Conservation (phyloP, 192 early-diverging fungal genomes). For the Coemansia sp. region DNA sequence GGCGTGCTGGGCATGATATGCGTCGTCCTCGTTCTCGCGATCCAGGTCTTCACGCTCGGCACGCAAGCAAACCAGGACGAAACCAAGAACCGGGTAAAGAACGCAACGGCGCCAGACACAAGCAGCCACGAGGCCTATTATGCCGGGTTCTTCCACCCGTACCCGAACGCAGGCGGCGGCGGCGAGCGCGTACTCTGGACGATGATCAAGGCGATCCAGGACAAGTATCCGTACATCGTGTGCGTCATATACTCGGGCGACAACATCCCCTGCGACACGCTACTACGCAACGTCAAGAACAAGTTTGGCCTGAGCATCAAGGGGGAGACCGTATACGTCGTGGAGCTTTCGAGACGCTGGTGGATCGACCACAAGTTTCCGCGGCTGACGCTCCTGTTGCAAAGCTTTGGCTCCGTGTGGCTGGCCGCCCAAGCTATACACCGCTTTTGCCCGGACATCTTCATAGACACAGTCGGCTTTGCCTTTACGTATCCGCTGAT, state of each 20-base stretch:
- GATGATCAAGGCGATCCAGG: slow-evolving; percentile 76
- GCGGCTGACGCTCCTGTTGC: slow-evolving; percentile 78
- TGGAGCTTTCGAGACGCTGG: slow-evolving; percentile 61
- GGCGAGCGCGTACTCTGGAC: slow-evolving; percentile 98
- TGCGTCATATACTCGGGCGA: slow-evolving; percentile 85
- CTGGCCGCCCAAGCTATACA: slow-evolving; percentile 75
- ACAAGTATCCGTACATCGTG: slow-evolving; percentile 62
- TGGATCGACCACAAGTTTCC: slow-evolving; percentile 74
- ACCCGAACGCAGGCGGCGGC: slow-evolving; percentile 89
- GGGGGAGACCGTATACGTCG: slow-evolving; percentile 58
- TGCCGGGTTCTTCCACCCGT: slow-evolving; percentile 92
- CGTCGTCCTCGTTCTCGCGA: slow-evolving; percentile 12
- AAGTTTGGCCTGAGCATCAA: slow-evolving; percentile 74
- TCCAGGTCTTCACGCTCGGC: slow-evolving; percentile 33
- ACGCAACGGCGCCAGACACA: slow-evolving; percentile 23
- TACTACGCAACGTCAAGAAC: slow-evolving; percentile 52
- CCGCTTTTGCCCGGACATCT: slow-evolving; percentile 72
- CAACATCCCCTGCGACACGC: slow-evolving; percentile 52
- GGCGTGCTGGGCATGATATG: slow-evolving; percentile 22
- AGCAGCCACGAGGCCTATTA: slow-evolving; percentile 48
- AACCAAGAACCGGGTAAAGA: not conserved
- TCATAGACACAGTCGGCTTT: slow-evolving; percentile 92
- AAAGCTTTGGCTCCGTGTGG: slow-evolving; percentile 79
- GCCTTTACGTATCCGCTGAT: slow-evolving; percentile 90
- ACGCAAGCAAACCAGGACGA: slow-evolving; percentile 27